Evolutionary conservation across 805 yeast species (phyloP).

Genomic region (Ogataea thermomethanolica): DNA sequence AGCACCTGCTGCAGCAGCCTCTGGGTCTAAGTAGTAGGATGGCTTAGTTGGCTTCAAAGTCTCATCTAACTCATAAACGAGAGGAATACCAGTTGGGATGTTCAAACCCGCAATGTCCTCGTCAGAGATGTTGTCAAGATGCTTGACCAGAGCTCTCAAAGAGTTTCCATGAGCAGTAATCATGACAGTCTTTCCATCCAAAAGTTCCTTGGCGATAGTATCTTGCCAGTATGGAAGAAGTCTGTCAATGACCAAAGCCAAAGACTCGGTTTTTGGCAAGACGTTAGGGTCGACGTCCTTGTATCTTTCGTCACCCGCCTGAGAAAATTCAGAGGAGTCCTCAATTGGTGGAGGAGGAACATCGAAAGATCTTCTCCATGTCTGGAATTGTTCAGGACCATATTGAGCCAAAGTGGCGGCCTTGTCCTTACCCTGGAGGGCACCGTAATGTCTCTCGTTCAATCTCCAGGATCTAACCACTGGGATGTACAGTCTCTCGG

Average conservation of each 20-base stretch:
- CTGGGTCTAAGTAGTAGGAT: slow-evolving; percentile 96
- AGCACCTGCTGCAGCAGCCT: slow-evolving; percentile 99
- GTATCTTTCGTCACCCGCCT: slow-evolving; percentile 84
- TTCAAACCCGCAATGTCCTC: slow-evolving; percentile 89
- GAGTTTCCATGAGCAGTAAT: slow-evolving; percentile 99
- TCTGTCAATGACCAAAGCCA: slow-evolving; percentile 93
- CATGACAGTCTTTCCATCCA: slow-evolving; percentile 85
- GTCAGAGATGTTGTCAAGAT: slow-evolving; percentile 90
- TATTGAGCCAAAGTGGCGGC: slow-evolving; percentile 83
- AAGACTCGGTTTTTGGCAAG: slow-evolving; percentile 91
- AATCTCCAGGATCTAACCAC: slow-evolving; percentile 96
- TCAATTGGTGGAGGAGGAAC: slow-evolving; percentile 92
- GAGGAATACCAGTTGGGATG: slow-evolving; percentile 98
- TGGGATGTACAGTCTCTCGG: slow-evolving; percentile 89
- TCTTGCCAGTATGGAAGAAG: slow-evolving; percentile 96
- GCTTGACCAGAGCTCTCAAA: slow-evolving; percentile 92
- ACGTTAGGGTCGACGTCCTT: slow-evolving; percentile 76
- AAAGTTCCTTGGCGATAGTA: slow-evolving; percentile 78
- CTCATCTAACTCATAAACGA: slow-evolving; percentile 91
- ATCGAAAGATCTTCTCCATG: slow-evolving; percentile 96
- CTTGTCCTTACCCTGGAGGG: slow-evolving; percentile 96
- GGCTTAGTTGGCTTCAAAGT: slow-evolving; percentile 86
- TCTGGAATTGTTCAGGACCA: slow-evolving; percentile 92
- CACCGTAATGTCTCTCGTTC: slow-evolving; percentile 99
- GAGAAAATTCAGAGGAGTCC: slow-evolving; percentile 76